Percentiles rank a stretch among this genome's conserved stretches.
phyloP scores from a whole-genome alignment of 305 asterid genomes.

The Solanum hybrid region DNA sequence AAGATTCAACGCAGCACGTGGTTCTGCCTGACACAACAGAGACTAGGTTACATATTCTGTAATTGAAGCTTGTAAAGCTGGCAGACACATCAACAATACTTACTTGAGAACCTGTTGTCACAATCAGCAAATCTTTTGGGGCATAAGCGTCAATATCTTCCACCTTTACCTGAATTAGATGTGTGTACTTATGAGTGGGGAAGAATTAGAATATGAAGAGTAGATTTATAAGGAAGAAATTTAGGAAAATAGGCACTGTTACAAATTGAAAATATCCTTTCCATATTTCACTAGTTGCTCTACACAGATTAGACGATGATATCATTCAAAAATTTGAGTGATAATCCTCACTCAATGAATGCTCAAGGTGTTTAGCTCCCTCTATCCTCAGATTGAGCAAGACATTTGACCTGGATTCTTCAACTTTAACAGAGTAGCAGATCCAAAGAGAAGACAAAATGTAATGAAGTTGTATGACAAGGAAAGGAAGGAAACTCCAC shows the following conservation, averaged over 20 bases:
- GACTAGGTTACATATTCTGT: conserved; percentile 9
- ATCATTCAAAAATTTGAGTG: neutral
- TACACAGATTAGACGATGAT: neutral
- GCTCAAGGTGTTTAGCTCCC: neutral
- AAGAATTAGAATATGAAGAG: neutral
- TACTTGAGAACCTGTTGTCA: conserved; percentile 99
- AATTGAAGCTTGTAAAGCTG: conserved; percentile 3
- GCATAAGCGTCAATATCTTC: conserved; percentile 97
- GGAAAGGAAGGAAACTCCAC: neutral
- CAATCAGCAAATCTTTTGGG: conserved; percentile 93
- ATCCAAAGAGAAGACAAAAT: neutral
- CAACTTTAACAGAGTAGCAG: neutral
- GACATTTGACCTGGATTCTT: neutral
- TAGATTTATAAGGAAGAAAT: neutral
- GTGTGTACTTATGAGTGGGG: neutral
- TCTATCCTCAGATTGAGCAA: neutral
- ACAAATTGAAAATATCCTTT: neutral
- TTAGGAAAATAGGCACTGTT: neutral
- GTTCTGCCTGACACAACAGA: conserved; percentile 82
- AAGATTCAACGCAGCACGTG: conserved; percentile 98
- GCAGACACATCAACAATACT: conserved; percentile 18
- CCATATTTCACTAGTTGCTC: neutral
- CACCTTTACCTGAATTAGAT: conserved; percentile 59
- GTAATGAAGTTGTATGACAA: neutral
- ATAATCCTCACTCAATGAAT: neutral